Evolutionary conservation across 805 yeast genomes (phyloP), one percentile per base, ranked within the genome.

Genomic region (Candida patagonica): DNA sequence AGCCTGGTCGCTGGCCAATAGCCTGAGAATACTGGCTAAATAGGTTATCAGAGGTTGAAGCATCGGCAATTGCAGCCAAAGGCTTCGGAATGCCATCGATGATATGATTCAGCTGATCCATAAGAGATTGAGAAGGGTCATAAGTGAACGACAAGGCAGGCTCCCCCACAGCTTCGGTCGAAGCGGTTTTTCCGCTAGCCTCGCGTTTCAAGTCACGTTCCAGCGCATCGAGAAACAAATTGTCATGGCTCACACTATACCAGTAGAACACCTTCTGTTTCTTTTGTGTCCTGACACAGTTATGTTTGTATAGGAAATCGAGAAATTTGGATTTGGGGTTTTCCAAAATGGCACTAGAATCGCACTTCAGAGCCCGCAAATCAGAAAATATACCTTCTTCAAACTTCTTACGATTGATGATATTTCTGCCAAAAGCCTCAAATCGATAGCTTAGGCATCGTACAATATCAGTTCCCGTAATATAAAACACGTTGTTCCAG

Each of bases 381-480:
- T 92, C 97, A 6, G 94, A 81, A 52, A 92, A 89, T 21, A 89
- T 78, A 16, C 97, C 96, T 63, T 89, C 98, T 65, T 89, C 97
- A 56, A 89, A 89, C 63, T 92, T 89, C 62, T 92, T 88, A 51
- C 94, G 69, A 59, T 92, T 96, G 15, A 73, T 59, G 19, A 92
- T 77, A 44, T 74, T 74, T 46, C 97, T 70, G 1, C 98, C 98
- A 65, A 89, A 84, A 50, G 86, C 87, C 51, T 80, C 80, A 64
- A 89, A 82, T 49, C 89, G 76, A 60, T 82, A 92, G 13, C 87
- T 81, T 37, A 89, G 75, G 59, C 95, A 85, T 43, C 95, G 76
- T 35, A 92, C 95, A 43, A 89, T 88, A 65, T 92, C 97, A 1
- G 97, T 89, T 2, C 97, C 97, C 0, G 97, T 89, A 36, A 89